Evolutionary conservation across 805 yeast genomes (phyloP).

Genomic region (Wickerhamiella occidentalis): DNA sequence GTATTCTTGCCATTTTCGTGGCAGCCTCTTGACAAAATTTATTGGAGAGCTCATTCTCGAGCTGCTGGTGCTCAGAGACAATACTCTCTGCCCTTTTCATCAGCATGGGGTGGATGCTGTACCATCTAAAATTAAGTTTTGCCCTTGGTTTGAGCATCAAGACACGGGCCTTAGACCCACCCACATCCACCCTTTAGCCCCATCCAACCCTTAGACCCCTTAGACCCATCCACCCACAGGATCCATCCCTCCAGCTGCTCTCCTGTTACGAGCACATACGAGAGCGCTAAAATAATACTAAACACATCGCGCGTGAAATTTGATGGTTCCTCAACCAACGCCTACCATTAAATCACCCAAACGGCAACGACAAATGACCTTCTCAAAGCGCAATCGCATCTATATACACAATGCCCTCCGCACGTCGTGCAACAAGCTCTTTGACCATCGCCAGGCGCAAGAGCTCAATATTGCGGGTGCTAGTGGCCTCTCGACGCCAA

Average conservation of each 20-base stretch:
- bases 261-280: no score
- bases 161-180: no score
- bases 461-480: constrained; percentile 4
- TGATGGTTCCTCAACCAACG: neutral
- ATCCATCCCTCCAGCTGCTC: no score
- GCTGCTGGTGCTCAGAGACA: constrained; percentile 30
- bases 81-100: constrained; percentile 37
- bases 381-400: constrained; percentile 4
- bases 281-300: no score
- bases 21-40: constrained; percentile 27
- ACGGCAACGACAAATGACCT: constrained; percentile 2
- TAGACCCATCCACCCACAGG: no score
- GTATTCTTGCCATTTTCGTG: constrained; percentile 25
- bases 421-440: constrained; percentile 5
- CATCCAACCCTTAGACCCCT: no score
- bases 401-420: constrained; percentile 7
- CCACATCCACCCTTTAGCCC: no score
- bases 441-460: neutral
- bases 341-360: neutral
- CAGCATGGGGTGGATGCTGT: constrained; percentile 39
- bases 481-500: constrained; percentile 19
- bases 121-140: neutral
- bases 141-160: neutral
- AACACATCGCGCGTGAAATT: neutral
- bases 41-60: constrained; percentile 34